phyloP scores from a whole-genome alignment of 2,329 filamentous ascomycete genomes.

The Xylariaceae sp. region DNA sequence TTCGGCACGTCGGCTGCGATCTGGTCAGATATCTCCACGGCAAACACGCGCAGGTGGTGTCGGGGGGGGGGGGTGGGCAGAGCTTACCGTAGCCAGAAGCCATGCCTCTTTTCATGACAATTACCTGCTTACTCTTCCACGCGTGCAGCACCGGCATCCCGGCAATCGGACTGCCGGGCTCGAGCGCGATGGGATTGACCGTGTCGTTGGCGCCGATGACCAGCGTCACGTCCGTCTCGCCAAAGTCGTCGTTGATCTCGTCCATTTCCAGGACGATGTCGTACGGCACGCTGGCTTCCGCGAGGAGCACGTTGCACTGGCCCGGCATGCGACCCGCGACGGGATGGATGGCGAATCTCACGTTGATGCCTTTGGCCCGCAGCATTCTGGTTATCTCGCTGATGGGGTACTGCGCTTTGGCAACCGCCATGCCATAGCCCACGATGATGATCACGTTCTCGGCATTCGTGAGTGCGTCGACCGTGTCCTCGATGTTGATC shows the following conservation, averaged over 20 bases:
- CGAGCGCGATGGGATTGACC: constrained; percentile 81
- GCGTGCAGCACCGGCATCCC: constrained; percentile 90
- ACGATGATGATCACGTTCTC: constrained; percentile 86
- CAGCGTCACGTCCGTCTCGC: constrained; percentile 75
- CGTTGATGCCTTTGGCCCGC: constrained; percentile 67
- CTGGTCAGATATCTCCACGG: constrained; percentile 2
- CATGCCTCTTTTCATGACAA: constrained; percentile 91
- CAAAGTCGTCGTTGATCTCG: constrained; percentile 89
- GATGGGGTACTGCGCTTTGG: constrained; percentile 87
- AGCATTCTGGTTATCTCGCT: constrained; percentile 71
- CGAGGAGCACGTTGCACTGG: constrained; percentile 84
- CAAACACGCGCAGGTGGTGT: too few relatives aligned
- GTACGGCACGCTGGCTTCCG: constrained; percentile 81
- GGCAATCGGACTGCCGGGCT: constrained; percentile 75
- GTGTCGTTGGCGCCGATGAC: constrained; percentile 92
- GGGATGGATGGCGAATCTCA: constrained; percentile 84
- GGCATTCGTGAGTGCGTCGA: constrained; percentile 65
- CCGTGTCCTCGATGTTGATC: constrained; percentile 72
- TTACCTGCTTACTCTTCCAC: constrained; percentile 89
- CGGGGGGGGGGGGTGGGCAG: neutral
- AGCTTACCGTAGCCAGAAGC: constrained; percentile 72
- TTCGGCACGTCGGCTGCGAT: constrained; percentile 74
- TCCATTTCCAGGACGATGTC: constrained; percentile 94
- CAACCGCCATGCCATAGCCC: constrained; percentile 90
- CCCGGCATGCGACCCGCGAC: constrained; percentile 90